Conservation (phyloP, 371 early-diverging fungal genomes). For the Lichtheimia corymbifera region DNA sequence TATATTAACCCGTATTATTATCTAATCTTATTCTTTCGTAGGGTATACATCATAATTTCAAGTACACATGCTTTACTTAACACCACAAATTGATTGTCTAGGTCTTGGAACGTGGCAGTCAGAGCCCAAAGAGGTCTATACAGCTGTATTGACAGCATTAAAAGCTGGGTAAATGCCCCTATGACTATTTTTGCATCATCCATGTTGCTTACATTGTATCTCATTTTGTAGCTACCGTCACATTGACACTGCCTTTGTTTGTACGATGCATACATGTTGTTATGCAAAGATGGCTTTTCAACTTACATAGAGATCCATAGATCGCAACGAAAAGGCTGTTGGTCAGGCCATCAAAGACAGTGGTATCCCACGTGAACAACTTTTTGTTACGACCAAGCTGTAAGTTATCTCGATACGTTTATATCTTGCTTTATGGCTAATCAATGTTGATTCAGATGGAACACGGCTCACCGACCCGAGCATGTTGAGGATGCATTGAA, state of each 20-base stretch:
- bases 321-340: conserved; percentile 72
- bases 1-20: too few relatives aligned
- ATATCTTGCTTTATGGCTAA: conserved; percentile 20
- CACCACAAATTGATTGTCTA: neutral
- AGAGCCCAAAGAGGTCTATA: conserved; percentile 42
- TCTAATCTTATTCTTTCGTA: too few relatives aligned
- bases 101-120: conserved; percentile 53
- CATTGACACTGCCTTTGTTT: conserved; percentile 58
- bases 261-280: conserved; percentile 10
- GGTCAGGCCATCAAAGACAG: conserved; percentile 63
- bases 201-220: neutral
- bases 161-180: conserved; percentile 28
- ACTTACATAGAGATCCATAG: neutral
- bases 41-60: neutral
- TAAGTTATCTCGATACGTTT: neutral
- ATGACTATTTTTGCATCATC: too few relatives aligned
- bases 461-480: conserved; percentile 49
- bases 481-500: conserved; percentile 50
- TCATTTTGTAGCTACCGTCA: conserved; percentile 37
- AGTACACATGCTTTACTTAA: neutral
- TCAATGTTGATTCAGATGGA: conserved; percentile 37
- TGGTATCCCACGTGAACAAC: conserved; percentile 57
- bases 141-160: conserved; percentile 36
- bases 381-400: conserved; percentile 95
- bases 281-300: too few relatives aligned